Evolutionary conservation across 352 stramenopile genomes (phyloP).

Genomic region (Globisporangium yorkense): DNA sequence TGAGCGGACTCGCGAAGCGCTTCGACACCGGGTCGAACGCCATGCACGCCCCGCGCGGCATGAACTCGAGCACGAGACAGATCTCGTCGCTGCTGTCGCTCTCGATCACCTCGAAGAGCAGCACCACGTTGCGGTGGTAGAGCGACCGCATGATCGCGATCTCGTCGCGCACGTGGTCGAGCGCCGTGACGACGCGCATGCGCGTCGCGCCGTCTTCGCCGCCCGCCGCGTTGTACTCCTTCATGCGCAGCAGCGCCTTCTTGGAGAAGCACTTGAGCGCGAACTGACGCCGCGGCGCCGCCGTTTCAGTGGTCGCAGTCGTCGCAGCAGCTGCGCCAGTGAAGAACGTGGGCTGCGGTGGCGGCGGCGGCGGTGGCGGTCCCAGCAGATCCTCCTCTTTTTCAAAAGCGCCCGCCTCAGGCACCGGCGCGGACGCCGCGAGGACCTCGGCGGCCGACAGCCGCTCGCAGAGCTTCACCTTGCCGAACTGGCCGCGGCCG

Average conservation of each 20-base stretch:
- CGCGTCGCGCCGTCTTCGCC: conserved; percentile 10
- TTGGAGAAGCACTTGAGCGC: conserved; percentile 87
- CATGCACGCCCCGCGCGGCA: conserved; percentile 80
- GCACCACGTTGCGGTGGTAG: conserved; percentile 88
- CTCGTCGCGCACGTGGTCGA: conserved; percentile 79
- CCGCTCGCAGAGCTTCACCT: conserved; percentile 81
- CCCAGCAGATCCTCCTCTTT: background rate
- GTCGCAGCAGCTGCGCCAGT: conserved; percentile 2
- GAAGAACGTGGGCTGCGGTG: conserved; percentile 3
- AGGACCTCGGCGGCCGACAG: conserved; percentile 14
- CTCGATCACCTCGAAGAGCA: conserved; percentile 90
- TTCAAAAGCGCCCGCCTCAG: background rate
- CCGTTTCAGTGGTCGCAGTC: conserved; percentile 3
- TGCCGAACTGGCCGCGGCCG: conserved; percentile 76
- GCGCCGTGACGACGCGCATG: conserved; percentile 73
- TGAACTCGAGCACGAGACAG: conserved; percentile 86
- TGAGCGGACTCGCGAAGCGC: conserved; percentile 66
- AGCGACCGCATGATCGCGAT: conserved; percentile 85
- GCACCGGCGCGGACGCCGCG: background rate
- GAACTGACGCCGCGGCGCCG: conserved; percentile 32
- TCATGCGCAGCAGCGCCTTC: conserved; percentile 61
- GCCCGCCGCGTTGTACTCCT: conserved; percentile 58
- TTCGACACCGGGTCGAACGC: conserved; percentile 58
- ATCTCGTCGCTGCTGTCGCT: conserved; percentile 69
- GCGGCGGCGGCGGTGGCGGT: conserved; percentile 4